These are phyloP conservation scores for Primulina huaijiensis DNA, from an alignment of 257 asterid species.

Conservation along the genomic window DNA sequence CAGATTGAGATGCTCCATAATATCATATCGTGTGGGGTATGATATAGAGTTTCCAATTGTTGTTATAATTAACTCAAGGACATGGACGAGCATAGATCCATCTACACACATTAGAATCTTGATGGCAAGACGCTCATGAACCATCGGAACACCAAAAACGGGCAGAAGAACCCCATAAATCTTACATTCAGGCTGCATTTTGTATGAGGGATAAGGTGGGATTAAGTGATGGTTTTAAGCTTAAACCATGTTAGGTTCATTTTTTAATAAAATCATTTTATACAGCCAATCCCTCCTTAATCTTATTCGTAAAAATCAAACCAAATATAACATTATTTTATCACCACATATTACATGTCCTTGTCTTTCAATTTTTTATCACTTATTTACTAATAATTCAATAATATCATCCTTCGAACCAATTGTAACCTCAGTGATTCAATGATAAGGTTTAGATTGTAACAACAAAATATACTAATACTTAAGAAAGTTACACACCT, in stretches of 20 bases:
- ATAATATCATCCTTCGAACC: no score
- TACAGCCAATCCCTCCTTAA: no score
- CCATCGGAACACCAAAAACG: slow-evolving; percentile 8
- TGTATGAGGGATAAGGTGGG: no score
- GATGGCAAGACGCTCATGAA: slow-evolving; percentile 11
- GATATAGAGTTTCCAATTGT: slow-evolving; percentile 8
- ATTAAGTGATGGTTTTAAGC: no score
- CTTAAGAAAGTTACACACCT: slow-evolving; percentile 47
- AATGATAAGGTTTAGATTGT: slow-evolving; percentile 11
- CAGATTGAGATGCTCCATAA: slow-evolving; percentile 4
- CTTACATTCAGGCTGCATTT: not conserved
- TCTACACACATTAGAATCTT: slow-evolving; percentile 16
- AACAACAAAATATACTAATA: slow-evolving; percentile 11
- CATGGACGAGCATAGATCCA: slow-evolving; percentile 23
- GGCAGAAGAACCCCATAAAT: slow-evolving; percentile 5
- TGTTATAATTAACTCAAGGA: slow-evolving; percentile 9
- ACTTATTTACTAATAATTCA: no score
- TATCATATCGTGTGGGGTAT: not conserved
- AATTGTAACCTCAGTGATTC: not conserved
- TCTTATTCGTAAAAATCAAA: no score
- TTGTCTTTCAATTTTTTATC: no score
- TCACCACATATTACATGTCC: no score
- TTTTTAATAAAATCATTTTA: no score
- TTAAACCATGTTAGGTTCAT: no score
- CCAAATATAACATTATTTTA: no score